These are phyloP conservation scores for Trapa incisa DNA, from an alignment of 345 rosid species.

Conservation along the genomic window DNA sequence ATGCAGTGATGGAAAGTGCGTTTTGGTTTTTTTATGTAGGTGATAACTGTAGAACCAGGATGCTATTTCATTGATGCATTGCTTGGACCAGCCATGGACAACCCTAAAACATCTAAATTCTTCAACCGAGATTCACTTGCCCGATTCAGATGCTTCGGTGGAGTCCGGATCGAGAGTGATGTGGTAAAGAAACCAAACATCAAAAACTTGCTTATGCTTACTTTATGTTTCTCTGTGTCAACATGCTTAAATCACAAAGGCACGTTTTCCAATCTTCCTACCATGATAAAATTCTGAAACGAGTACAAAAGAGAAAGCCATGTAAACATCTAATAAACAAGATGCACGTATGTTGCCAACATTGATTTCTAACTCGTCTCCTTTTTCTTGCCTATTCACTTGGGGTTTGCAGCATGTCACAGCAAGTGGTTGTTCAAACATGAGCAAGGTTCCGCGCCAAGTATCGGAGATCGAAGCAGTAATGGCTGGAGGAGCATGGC, in stretches of 20 bases:
- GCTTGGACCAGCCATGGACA: constrained; percentile 55
- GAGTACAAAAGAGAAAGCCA: background rate
- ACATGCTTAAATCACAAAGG: background rate
- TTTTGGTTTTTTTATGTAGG: constrained; percentile 26
- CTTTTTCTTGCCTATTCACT: background rate
- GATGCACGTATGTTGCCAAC: too few species aligned
- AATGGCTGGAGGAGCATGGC: constrained; percentile 84
- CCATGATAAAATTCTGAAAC: background rate
- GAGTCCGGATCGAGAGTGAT: constrained; percentile 92
- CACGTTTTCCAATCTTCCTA: background rate
- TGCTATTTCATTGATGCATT: constrained; percentile 86
- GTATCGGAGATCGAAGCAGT: constrained; percentile 73
- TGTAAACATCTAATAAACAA: background rate
- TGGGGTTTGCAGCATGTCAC: constrained; percentile 37
- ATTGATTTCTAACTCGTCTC: background rate
- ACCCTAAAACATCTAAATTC: constrained; percentile 42
- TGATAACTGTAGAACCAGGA: constrained; percentile 93
- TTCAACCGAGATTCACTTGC: constrained; percentile 39
- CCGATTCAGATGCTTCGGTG: constrained; percentile 65
- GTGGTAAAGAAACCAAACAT: constrained; percentile 37
- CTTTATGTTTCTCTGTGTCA: background rate
- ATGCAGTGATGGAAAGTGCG: background rate
- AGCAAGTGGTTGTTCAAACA: constrained; percentile 55
- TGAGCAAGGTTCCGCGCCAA: constrained; percentile 65
- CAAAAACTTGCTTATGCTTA: background rate